Evolutionary conservation across 768 basidiomycete genomes (phyloP).

Genomic region (Amanita pallidorosea): DNA sequence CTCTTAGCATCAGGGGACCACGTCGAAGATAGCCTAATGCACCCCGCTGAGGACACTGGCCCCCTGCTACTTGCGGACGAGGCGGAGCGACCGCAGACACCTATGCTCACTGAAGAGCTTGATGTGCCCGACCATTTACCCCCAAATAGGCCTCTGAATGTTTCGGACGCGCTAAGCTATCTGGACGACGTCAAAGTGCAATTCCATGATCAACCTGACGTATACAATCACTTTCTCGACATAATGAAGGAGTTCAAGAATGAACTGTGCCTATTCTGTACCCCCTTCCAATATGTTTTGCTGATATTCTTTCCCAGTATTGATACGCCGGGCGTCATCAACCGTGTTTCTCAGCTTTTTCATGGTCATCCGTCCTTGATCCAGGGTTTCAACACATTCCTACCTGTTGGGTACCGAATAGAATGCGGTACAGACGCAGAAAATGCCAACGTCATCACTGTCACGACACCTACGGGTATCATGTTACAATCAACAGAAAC

Average conservation of each 20-base stretch:
- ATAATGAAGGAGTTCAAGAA: slow-evolving; percentile 99
- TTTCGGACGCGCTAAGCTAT: slow-evolving; percentile 88
- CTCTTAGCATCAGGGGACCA: background rate
- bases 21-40: background rate
- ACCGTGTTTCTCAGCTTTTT: slow-evolving; percentile 89
- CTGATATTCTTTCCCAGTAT: slow-evolving; percentile 43
- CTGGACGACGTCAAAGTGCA: slow-evolving; percentile 88
- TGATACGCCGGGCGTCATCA: slow-evolving; percentile 96
- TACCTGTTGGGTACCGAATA: slow-evolving; percentile 91
- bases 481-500: slow-evolving; percentile 47
- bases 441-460: slow-evolving; percentile 60
- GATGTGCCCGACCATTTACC: background rate
- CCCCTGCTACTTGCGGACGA: background rate
- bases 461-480: slow-evolving; percentile 66
- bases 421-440: slow-evolving; percentile 61
- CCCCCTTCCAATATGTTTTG: background rate
- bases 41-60: background rate
- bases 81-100: background rate
- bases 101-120: background rate
- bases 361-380: slow-evolving; percentile 84
- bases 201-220: slow-evolving; percentile 87
- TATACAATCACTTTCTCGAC: slow-evolving; percentile 89
- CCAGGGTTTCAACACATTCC: slow-evolving; percentile 97
- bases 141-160: slow-evolving; percentile 66
- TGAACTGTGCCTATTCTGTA: slow-evolving; percentile 50